Base-by-base conservation (phyloP, 768 basidiomycete genomes). In the Termitomyces sp. region DNA sequence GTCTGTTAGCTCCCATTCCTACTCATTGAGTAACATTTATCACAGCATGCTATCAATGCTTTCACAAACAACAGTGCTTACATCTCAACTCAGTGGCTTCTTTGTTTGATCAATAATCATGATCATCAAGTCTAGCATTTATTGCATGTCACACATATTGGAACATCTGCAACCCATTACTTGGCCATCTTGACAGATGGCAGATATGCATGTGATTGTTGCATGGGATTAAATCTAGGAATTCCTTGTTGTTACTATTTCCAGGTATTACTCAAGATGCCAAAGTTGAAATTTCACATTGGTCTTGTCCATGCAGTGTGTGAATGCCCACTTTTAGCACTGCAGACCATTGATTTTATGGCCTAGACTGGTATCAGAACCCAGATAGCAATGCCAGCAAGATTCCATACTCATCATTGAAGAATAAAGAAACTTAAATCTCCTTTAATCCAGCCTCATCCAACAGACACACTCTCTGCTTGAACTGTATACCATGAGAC, bases 201-300 rank as follows among this genome's bases (percentile, higher is more conserved):
- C 3, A 43, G 53, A 12, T 65, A 66, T 41, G 37, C 68, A 10
- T 71, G 70, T 62, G 66, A 70, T 45, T 71, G 67, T 49, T 65
- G 63, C 46, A 69, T 69, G 66, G 60, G 63, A 2, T 37, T 58
- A 29, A 70, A 67, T 53, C 57, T 66, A n/a, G 66, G 67, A 8
- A 57, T 71, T 10, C 66, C 63, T 2, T 72, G 68, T 41, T 58
- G 56, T 3, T 68, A 70, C 42, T 68, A 62, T 51, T 68, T 66
- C 37, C 43, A 43, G 23, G 63, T 58, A 5, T 62, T 60, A 42
- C 29, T 53, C 1, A 44, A 47, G 17, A 53, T 68, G 2, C 45
- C 56, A 19, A 58, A 54, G 0, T 56, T 69, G 25, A 51, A 46
- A 9, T 70, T 71, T 56, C 65, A n/a, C n/a, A 41, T 69, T 32